Percentiles rank a stretch among this genome's conserved stretches.
Evolutionary conservation across 345 rosid genomes (phyloP).

Genomic region (Arabis alpina): DNA sequence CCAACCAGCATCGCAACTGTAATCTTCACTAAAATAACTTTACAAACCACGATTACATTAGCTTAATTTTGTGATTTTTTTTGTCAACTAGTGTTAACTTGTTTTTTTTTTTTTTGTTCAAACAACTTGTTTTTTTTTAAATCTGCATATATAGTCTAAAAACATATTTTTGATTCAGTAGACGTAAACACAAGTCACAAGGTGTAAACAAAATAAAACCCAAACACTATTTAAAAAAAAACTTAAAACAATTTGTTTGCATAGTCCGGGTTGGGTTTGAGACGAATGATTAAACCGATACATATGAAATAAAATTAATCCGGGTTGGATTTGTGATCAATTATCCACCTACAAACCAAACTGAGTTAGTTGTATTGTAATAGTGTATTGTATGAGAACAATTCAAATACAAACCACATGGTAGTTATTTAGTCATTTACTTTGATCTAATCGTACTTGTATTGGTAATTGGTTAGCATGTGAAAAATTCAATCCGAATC

Average conservation of each 20-base stretch:
- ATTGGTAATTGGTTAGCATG: neutral
- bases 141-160: too few species aligned
- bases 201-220: too few species aligned
- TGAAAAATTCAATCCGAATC: neutral
- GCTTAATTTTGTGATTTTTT: neutral
- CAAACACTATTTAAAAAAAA: too few species aligned
- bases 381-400: neutral
- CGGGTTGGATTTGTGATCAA: neutral
- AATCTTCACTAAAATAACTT: neutral
- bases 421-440: neutral
- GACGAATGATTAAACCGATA: neutral
- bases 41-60: neutral
- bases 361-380: neutral
- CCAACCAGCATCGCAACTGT: conserved; percentile 27
- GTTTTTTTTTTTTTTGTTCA: neutral
- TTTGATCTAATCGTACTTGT: neutral
- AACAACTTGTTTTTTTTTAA: too few species aligned
- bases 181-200: too few species aligned
- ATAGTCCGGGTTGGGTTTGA: too few species aligned
- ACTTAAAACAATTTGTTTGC: too few species aligned
- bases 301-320: neutral
- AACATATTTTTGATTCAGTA: too few species aligned
- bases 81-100: neutral
- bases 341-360: conserved; percentile 2
- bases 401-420: neutral